Base-by-base conservation (phyloP, 78 protist genomes). In the Dictyostelium purpureum region DNA sequence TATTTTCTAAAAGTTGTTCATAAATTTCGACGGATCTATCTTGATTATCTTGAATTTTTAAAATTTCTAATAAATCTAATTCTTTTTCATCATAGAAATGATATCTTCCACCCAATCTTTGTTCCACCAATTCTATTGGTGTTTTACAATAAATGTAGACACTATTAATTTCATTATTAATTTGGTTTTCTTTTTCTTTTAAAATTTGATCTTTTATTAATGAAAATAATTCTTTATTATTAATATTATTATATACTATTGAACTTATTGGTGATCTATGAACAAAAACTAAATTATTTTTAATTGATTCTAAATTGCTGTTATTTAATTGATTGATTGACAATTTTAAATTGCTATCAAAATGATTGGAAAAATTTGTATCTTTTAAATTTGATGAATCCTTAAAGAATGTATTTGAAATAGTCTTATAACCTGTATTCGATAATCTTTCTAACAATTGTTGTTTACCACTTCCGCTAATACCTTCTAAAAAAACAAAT, bases 231-330 rank as follows among this genome's bases (percentile, higher is more conserved):
- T 2, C 31, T 31, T 40, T 12, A 6, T 40, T 42, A 43, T 79
- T 79, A 38, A 4, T 19, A 7, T 26, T 28, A 12, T 49, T 16
- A 73, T 85, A 85, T 12, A 85, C 52, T 12, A 73, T 59, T 21
- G 91, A 71, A 37, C 91, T 85, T 33, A 85, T 54, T 12, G 91
- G 91, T 56, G 79, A 70, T 59, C 91, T 51, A 45, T 85, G 91
- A 31, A 85, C 52, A 73, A 85, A 85, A 45, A 85, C 9, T 9
- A 85, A 21, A 42, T 26, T 49, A 43, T 85, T 70, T n/a, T 85
- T 85, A 12, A 67, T 7, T 40, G n/a, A 2, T 66, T 40, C 37
- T 11, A 70, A 59, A 38, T 40, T 26, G 12, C 16, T 21, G 4
- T 37, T 57, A 9, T 24, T 33, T 49, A 66, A 24, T 38, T 26